Conservation (phyloP, 139 green algal genomes). For the Tetradesmus obliquus region DNA sequence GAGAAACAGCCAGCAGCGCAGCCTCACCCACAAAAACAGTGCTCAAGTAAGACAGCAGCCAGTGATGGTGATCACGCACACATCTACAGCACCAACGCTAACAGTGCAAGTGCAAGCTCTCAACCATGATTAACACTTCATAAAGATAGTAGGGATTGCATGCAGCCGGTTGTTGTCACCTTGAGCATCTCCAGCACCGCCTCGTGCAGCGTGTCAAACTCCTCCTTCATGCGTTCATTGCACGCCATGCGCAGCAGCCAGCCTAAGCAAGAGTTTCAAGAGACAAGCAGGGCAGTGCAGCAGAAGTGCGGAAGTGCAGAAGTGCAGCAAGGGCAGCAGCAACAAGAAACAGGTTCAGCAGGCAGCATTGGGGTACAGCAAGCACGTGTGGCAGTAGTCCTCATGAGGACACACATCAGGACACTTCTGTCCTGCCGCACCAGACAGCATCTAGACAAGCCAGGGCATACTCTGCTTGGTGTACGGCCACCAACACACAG, state of each 20-base stretch:
- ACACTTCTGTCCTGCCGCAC: too few species aligned
- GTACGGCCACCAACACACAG: too few species aligned
- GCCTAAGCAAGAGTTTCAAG: slow-evolving; percentile 42
- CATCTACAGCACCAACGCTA: too few species aligned
- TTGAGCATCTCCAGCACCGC: slow-evolving; percentile 54
- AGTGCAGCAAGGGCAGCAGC: neutral
- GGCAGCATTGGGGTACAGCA: too few species aligned
- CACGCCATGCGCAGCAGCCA: slow-evolving; percentile 66
- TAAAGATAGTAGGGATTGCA: neutral
- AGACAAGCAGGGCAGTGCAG: neutral
- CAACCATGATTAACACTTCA: neutral
- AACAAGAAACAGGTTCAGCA: neutral
- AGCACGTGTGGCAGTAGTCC: too few species aligned
- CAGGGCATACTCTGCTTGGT: too few species aligned
- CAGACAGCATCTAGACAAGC: too few species aligned
- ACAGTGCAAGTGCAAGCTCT: neutral
- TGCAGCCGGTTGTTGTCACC: slow-evolving; percentile 33
- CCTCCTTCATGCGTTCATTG: slow-evolving; percentile 54
- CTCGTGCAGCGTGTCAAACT: slow-evolving; percentile 60
- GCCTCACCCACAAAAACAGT: too few species aligned
- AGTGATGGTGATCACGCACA: too few species aligned
- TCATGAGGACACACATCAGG: too few species aligned
- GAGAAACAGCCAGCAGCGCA: too few species aligned
- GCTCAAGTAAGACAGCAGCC: too few species aligned
- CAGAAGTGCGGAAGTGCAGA: neutral